Evolutionary conservation across 148 eudicot genomes (phyloP).

Genomic region (Polygonum aviculare): DNA sequence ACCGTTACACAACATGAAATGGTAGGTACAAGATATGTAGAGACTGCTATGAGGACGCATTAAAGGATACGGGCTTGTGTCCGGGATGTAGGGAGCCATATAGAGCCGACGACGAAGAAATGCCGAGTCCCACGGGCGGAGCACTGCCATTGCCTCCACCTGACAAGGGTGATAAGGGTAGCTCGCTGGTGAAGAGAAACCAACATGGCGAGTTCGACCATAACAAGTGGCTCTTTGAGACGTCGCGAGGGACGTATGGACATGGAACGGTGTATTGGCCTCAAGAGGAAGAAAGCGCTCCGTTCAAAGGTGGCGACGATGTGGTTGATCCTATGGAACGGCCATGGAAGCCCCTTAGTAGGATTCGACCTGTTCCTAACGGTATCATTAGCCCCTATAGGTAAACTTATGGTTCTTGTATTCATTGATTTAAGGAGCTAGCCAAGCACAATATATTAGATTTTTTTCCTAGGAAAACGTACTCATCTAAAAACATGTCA

Average conservation of each 20-base stretch:
- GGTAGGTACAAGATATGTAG: conserved; percentile 7
- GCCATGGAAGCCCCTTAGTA: conserved; percentile 71
- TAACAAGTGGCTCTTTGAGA: conserved; percentile 7
- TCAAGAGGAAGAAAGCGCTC: conserved; percentile 9
- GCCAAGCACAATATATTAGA: not conserved
- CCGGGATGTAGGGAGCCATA: conserved; percentile 11
- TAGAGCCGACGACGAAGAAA: conserved; percentile 1
- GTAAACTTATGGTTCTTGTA: conserved; percentile 7
- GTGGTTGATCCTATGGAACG: conserved; percentile 44
- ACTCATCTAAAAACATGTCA: too few species aligned
- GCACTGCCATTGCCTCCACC: conserved; percentile 3
- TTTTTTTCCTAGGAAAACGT: too few species aligned
- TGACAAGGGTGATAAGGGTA: not conserved
- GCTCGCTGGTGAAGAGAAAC: not conserved
- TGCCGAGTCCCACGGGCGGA: not conserved
- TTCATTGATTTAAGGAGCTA: not conserved
- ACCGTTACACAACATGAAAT: not conserved
- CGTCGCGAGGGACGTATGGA: conserved; percentile 3
- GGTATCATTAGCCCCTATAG: conserved; percentile 82
- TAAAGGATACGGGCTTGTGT: conserved; percentile 1
- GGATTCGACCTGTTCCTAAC: conserved; percentile 41
- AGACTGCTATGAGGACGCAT: conserved; percentile 6
- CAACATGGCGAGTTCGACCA: not conserved
- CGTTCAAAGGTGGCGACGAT: conserved; percentile 13
- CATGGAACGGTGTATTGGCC: conserved; percentile 8